Conservation (phyloP, 2,329 filamentous ascomycete species). For the Ophiostoma tasmaniense region DNA sequence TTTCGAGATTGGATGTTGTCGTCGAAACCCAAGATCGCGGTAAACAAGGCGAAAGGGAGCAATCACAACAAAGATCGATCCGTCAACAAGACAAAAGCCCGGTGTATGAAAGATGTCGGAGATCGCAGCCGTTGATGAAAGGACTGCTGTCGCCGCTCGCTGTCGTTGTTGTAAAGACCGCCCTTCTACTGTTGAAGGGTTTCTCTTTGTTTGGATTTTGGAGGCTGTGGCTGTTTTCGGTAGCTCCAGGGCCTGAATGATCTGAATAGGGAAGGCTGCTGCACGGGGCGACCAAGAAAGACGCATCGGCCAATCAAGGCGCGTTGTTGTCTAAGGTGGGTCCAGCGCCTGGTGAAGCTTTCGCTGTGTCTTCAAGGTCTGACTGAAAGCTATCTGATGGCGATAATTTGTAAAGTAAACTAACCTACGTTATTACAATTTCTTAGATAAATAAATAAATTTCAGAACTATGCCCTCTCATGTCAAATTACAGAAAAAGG, state of each 20-base stretch:
- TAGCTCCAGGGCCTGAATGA: slow-evolving; percentile 10
- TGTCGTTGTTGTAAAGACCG: slow-evolving; percentile 6
- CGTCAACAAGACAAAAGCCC: neutral
- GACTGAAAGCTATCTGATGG: neutral
- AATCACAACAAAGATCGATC: neutral
- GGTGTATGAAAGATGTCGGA: neutral
- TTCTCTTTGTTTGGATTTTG: slow-evolving; percentile 17
- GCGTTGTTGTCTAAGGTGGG: slow-evolving; percentile 2
- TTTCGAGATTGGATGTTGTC: neutral
- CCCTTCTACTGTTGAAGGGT: neutral
- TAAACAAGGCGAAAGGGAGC: neutral
- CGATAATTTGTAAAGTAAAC: no score
- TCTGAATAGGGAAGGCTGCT: slow-evolving; percentile 9
- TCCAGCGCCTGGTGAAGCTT: neutral
- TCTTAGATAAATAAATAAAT: no score
- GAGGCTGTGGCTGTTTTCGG: slow-evolving; percentile 17
- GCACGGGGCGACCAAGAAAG: slow-evolving; percentile 8
- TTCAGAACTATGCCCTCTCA: neutral
- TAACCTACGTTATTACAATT: no score
- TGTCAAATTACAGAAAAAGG: neutral
- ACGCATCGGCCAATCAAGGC: slow-evolving; percentile 15
- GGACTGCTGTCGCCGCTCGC: neutral
- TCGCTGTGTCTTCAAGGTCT: neutral
- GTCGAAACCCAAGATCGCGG: slow-evolving; percentile 1
- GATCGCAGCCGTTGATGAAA: neutral